These are phyloP conservation scores for Pezicula neosporulosa DNA, from an alignment of 2,329 filamentous ascomycete genomes.

Conservation along the genomic window DNA sequence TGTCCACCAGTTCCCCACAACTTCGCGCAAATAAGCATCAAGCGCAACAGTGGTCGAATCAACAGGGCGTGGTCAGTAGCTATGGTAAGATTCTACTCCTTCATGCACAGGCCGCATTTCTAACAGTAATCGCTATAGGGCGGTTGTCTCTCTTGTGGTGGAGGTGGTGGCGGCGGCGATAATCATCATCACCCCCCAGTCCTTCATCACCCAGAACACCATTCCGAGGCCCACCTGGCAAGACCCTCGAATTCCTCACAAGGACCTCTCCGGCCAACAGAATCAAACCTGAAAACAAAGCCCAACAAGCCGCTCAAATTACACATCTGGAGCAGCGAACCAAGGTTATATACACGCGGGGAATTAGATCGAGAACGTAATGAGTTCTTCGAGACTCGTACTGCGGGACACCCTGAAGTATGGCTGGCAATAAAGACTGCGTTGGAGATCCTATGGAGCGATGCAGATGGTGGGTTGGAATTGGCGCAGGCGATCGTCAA, in stretches of 20 bases:
- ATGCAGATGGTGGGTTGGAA: slow-evolving; percentile 40
- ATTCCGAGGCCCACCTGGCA: slow-evolving; percentile 3
- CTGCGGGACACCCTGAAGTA: slow-evolving; percentile 72
- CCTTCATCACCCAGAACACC: too few species aligned
- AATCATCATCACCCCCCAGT: too few species aligned
- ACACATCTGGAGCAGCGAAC: slow-evolving; percentile 62
- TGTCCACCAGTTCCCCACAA: too few species aligned
- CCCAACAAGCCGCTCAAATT: slow-evolving; percentile 67
- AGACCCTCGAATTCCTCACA: slow-evolving; percentile 11
- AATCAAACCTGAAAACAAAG: slow-evolving; percentile 53
- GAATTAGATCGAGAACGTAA: slow-evolving; percentile 67
- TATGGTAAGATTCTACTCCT: too few species aligned
- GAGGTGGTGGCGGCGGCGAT: too few species aligned
- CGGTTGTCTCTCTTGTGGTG: too few species aligned
- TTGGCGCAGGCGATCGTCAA: slow-evolving; percentile 80
- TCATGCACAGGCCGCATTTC: too few species aligned
- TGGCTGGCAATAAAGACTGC: slow-evolving; percentile 74
- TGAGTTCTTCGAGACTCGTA: slow-evolving; percentile 89
- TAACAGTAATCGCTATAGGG: too few species aligned
- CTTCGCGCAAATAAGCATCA: too few species aligned
- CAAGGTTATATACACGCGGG: slow-evolving; percentile 65
- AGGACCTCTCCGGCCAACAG: slow-evolving; percentile 1
- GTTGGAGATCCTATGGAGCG: slow-evolving; percentile 62
- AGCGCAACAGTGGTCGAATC: too few species aligned
- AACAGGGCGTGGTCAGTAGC: too few species aligned